Base-by-base conservation (phyloP, 2,329 filamentous ascomycete species). In the Neonectria magnoliae region DNA sequence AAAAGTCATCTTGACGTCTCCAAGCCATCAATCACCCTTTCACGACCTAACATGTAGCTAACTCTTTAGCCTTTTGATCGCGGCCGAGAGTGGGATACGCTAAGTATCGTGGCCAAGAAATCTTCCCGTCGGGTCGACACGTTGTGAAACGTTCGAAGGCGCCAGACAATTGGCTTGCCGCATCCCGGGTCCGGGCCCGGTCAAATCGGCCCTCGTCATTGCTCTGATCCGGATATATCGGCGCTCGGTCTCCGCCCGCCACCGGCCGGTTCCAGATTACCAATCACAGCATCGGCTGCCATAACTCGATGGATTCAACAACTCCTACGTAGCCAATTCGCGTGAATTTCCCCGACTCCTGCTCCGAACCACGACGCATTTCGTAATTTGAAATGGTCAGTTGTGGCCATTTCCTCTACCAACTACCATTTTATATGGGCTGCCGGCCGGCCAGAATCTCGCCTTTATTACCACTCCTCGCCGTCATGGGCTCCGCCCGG, bases 401-500 rank as follows among this genome's bases (percentile, higher is more conserved):
- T n/a, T 18, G 20, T 20, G 9, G 8, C 48, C 9, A 36, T 6
- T 20, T 3, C 13, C 16, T 51, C 5, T 4, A 6, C 5, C 14
- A n/a, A 14, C 16, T 38, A 16, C 48, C 16, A 8, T 16, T n/a
- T 16, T 29, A 14, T 16, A 48, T n/a, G 20, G 25, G n/a, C 29
- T 5, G 45, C 20, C 53, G 25, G 11, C 42, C 42, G 25, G 5
- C 13, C n/a, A 18, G 8, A 41, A 18, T 10, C 10, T 8, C 8
- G n/a, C n/a, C 11, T 3, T 18, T 11, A 9, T 13, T 42, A 13
- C 11, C 14, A 41, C 6, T 33, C 36, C n/a, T 41, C 11, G 14
- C 9, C 11, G 22, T 14, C 25, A 64, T 66, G 62, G 42, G 45
- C 44, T 53, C 62, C 60, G 52, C 45, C 8, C 65, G 51, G 42